Conservation (phyloP, 2,329 filamentous ascomycete genomes). For the Xylariomycetidae sp. region DNA sequence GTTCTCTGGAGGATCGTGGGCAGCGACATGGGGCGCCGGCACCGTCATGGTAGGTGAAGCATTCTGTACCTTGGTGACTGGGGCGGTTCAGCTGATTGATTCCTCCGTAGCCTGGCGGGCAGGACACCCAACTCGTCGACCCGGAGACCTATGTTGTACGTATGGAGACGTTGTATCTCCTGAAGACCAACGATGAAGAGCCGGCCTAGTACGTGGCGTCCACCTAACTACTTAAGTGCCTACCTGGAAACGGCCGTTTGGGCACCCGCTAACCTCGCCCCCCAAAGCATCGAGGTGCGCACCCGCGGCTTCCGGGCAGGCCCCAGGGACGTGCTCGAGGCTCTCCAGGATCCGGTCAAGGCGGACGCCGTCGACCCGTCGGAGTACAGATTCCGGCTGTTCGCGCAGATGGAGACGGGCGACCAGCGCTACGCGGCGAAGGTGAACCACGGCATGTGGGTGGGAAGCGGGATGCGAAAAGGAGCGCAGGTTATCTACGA, state of each 20-base stretch:
- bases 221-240: background rate
- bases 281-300: conserved; percentile 9
- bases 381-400: conserved; percentile 9
- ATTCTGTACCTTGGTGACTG: background rate
- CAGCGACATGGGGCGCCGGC: conserved; percentile 42
- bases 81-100: background rate
- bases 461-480: conserved; percentile 11
- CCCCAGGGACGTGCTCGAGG: conserved; percentile 7
- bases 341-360: conserved; percentile 7
- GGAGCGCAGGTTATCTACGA: conserved; percentile 13
- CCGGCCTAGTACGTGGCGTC: conserved; percentile 34
- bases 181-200: conserved; percentile 40
- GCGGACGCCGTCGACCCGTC: conserved; percentile 4
- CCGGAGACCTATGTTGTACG: conserved; percentile 20
- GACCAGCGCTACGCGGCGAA: conserved; percentile 5
- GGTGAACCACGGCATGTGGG: conserved; percentile 11
- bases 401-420: conserved; percentile 11
- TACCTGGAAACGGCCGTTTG: background rate
- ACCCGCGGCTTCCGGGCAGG: conserved; percentile 9
- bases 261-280: background rate
- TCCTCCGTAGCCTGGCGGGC: conserved; percentile 28
- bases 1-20: conserved; percentile 41
- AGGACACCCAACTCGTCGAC: conserved; percentile 28
- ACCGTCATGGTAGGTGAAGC: conserved; percentile 33
- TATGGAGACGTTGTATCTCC: conserved; percentile 43